Percentiles rank a stretch among this genome's conserved stretches.
Evolutionary conservation across 768 basidiomycete genomes (phyloP).

Genomic region (Phylloporus arenicola): DNA sequence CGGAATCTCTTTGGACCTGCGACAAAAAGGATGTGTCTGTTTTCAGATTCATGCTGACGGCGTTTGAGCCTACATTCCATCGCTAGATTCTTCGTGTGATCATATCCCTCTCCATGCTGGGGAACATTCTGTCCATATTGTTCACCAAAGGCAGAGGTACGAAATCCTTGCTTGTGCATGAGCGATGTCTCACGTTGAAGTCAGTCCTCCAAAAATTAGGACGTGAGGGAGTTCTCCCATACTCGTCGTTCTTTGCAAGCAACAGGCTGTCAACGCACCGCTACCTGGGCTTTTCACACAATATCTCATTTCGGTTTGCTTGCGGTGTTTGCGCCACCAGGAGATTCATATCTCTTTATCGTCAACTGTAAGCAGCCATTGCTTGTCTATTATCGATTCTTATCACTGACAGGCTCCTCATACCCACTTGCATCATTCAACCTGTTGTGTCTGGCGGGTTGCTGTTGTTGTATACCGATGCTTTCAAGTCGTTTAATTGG

Average conservation of each 20-base stretch:
- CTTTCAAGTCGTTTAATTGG: slow-evolving; percentile 47
- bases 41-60: neutral
- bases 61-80: neutral
- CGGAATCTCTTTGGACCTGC: slow-evolving; percentile 62
- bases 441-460: slow-evolving; percentile 54
- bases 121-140: slow-evolving; percentile 57
- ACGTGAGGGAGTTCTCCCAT: slow-evolving; percentile 64
- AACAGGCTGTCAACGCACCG: slow-evolving; percentile 66
- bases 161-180: slow-evolving; percentile 6
- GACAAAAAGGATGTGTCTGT: slow-evolving; percentile 47
- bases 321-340: slow-evolving; percentile 54
- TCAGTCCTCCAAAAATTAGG: slow-evolving; percentile 70
- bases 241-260: slow-evolving; percentile 60
- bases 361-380: slow-evolving; percentile 46
- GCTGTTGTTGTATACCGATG: slow-evolving; percentile 50
- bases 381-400: neutral
- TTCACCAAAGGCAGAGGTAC: slow-evolving; percentile 65
- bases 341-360: slow-evolving; percentile 71
- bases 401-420: slow-evolving; percentile 41
- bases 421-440: slow-evolving; percentile 58
- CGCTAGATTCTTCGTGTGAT: slow-evolving; percentile 52
- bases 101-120: slow-evolving; percentile 60
- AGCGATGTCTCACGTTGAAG: slow-evolving; percentile 1
- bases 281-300: slow-evolving; percentile 57
- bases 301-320: slow-evolving; percentile 55